Evolutionary conservation across 345 rosid genomes (phyloP), one percentile per base, ranked within the genome.

Genomic region (Ceriops tagal): DNA sequence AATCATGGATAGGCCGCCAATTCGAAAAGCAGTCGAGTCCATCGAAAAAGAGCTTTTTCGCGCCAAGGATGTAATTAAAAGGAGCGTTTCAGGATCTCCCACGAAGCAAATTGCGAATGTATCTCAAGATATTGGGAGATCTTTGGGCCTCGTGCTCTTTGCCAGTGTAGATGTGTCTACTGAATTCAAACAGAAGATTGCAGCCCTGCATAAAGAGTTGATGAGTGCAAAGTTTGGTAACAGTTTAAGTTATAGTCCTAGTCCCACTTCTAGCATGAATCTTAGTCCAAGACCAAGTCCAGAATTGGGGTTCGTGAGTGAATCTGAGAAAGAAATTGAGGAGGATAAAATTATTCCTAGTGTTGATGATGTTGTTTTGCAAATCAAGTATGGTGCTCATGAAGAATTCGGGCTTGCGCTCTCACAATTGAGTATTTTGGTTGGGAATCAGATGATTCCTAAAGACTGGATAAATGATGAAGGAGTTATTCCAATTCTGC

Each of bases 121-220:
- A 68, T 61, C 80, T 30, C 86, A 70, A 53, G 89, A 82, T 74
- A 84, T 87, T 64, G 91, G 95, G 53, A 77, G 95, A 71, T 89
- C 95, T 21, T 53, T 89, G 65, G 95, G 88, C 61, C 91, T 89
- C 60, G 78, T 89, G 65, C 77, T 89, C n/a, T 87, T 86, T 64
- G 83, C 89, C 26, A 61, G 82, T 22, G 57, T 64, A 73, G 85
- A 80, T 55, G 66, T 83, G 49, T 75, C 83, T 32, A 32, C 72
- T 6, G 85, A 81, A 55, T 47, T 83, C 57, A 85, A 82, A 61
- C 83, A 64, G 52, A 80, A 63, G 75, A 79, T 85, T 34, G 64
- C 76, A 37, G 62, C 71, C 46, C 66, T 89, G 67, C 89, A 84
- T 57, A 77, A 76, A 68, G 89, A 83, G 58, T 68, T 89, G 81